phyloP scores from a whole-genome alignment of 148 eudicot species.

The Nepenthes mirabilis region DNA sequence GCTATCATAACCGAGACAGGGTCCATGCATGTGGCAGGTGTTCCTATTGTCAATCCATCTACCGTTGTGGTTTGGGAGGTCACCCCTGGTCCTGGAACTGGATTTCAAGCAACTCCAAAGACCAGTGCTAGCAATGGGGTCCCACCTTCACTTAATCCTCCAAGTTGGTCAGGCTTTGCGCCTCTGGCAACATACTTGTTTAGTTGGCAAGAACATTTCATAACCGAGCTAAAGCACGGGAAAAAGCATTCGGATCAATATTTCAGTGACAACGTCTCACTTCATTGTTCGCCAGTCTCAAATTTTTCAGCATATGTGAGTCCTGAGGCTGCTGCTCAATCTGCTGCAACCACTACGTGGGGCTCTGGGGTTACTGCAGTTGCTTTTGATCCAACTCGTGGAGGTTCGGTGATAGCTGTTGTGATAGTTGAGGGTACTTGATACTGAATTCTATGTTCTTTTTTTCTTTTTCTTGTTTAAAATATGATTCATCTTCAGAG shows the following conservation, averaged over 20 bases:
- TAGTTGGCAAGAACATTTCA: conserved; percentile 82
- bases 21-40: conserved; percentile 96
- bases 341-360: conserved; percentile 97
- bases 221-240: conserved; percentile 77
- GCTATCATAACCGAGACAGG: conserved; percentile 93
- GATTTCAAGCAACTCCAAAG: conserved; percentile 81
- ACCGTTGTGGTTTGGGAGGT: conserved; percentile 99
- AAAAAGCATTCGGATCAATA: conserved; percentile 59
- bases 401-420: conserved; percentile 93
- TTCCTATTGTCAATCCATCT: conserved; percentile 96
- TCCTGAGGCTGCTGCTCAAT: conserved; percentile 94
- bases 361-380: conserved; percentile 99
- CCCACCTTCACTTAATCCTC: conserved; percentile 84
- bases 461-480: neutral
- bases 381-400: conserved; percentile 97
- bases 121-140: conserved; percentile 35
- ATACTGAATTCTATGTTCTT: neutral
- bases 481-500: neutral
- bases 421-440: conserved; percentile 90
- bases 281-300: conserved; percentile 95
- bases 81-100: conserved; percentile 93
- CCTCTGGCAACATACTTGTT: conserved; percentile 85
- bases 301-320: conserved; percentile 98
- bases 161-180: conserved; percentile 92
- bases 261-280: conserved; percentile 50